Conservation (phyloP, 345 rosid species). For the Nasturtium officinale region DNA sequence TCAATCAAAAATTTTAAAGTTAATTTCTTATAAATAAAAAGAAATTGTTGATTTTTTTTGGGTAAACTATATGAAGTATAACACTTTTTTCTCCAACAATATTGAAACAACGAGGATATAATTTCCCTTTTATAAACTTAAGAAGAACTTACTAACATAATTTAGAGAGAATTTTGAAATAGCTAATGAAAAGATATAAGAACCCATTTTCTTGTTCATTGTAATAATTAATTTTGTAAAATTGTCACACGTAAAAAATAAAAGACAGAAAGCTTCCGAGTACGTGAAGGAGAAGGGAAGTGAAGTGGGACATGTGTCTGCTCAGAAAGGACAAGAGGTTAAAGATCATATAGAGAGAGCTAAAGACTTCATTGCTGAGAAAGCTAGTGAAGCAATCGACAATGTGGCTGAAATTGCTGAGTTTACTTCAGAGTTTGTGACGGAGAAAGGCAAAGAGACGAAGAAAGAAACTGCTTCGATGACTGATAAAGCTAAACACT, state of each 20-base stretch:
- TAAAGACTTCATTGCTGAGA: constrained; percentile 24
- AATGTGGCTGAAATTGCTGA: constrained; percentile 24
- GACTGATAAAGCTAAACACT: constrained; percentile 31
- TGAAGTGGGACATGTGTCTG: constrained; percentile 24
- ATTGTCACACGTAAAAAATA: background rate
- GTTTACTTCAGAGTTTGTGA: constrained; percentile 31
- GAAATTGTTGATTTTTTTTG: background rate
- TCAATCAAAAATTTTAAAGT: background rate
- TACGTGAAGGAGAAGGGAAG: constrained; percentile 43
- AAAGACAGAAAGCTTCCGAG: constrained; percentile 34
- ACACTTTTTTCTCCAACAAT: background rate
- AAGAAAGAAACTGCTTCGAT: constrained; percentile 22
- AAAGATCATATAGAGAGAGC: constrained; percentile 41
- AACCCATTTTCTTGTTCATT: background rate
- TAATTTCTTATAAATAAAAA: background rate
- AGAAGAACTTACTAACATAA: background rate
- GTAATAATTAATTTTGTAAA: constrained; percentile 1
- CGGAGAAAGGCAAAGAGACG: constrained; percentile 28
- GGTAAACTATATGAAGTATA: background rate
- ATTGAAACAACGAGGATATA: background rate
- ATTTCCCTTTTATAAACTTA: background rate
- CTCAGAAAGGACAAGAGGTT: constrained; percentile 35
- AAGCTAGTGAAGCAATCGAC: constrained; percentile 38
- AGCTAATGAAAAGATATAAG: background rate
- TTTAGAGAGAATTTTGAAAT: background rate